These are phyloP conservation scores for Rhizopogon roseolus DNA, from an alignment of 768 basidiomycete genomes.

Conservation along the genomic window DNA sequence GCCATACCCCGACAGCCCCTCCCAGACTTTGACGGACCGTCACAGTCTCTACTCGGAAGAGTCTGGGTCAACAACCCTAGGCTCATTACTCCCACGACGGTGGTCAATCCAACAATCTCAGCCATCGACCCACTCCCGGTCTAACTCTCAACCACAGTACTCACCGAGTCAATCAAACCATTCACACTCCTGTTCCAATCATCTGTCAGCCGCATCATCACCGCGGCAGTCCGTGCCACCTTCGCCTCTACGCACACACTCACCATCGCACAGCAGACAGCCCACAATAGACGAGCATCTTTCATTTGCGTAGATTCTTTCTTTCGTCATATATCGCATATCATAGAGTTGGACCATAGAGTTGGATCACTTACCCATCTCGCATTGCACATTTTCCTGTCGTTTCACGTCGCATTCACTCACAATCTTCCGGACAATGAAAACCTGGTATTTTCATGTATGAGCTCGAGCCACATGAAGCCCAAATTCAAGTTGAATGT, in stretches of 20 bases:
- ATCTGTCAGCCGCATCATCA: slow-evolving; percentile 20
- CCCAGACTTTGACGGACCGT: slow-evolving; percentile 16
- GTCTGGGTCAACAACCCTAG: slow-evolving; percentile 31
- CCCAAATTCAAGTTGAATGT: too few relatives aligned
- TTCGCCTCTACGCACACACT: slow-evolving; percentile 22
- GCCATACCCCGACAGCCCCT: slow-evolving; percentile 38
- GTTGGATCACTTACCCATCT: not conserved
- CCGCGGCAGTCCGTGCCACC: slow-evolving; percentile 26
- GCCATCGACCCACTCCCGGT: slow-evolving; percentile 22
- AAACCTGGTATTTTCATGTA: not conserved
- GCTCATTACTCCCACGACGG: slow-evolving; percentile 26
- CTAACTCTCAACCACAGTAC: slow-evolving; percentile 27
- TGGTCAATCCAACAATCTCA: slow-evolving; percentile 28
- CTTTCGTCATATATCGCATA: not conserved
- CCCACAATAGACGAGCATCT: slow-evolving; percentile 27
- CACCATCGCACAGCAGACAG: slow-evolving; percentile 24
- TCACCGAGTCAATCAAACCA: slow-evolving; percentile 13
- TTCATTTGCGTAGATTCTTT: slow-evolving; percentile 7
- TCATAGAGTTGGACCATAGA: not conserved
- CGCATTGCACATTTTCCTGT: not conserved
- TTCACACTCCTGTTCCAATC: slow-evolving; percentile 2
- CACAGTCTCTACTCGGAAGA: slow-evolving; percentile 26
- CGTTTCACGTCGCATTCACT: not conserved
- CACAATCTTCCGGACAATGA: slow-evolving; percentile 7
- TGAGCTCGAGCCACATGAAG: too few relatives aligned